Conservation (phyloP, 2,329 filamentous ascomycete genomes). For the Trichoderma atrobrunneum region DNA sequence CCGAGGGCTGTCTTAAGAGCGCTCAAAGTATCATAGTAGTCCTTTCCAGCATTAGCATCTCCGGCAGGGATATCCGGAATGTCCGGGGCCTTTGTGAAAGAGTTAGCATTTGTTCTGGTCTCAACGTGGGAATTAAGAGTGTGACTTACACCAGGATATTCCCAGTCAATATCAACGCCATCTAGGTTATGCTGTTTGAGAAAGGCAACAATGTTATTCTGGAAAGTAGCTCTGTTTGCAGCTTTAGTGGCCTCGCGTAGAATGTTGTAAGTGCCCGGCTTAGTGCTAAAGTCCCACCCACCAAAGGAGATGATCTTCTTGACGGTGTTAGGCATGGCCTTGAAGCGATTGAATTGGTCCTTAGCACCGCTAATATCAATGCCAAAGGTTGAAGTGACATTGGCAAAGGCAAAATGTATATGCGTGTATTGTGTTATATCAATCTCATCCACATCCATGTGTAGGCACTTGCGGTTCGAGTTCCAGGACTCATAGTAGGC, state of each 20-base stretch:
- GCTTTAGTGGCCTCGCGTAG: conserved; percentile 31
- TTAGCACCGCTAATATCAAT: conserved; percentile 23
- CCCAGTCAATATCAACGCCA: conserved; percentile 48
- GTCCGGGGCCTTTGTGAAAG: conserved; percentile 21
- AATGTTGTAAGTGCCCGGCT: conserved; percentile 27
- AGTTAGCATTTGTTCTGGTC: background rate
- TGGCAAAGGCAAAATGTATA: conserved; percentile 35
- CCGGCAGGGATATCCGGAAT: conserved; percentile 31
- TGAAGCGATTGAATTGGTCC: conserved; percentile 33
- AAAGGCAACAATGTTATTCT: conserved; percentile 38
- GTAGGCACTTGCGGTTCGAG: conserved; percentile 28
- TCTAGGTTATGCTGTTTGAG: conserved; percentile 40
- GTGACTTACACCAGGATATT: conserved; percentile 36
- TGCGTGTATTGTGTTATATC: conserved; percentile 29
- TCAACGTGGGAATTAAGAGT: background rate
- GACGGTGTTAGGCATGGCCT: conserved; percentile 26
- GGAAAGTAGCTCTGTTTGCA: conserved; percentile 38
- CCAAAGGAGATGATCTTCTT: conserved; percentile 38
- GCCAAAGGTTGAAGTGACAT: conserved; percentile 23
- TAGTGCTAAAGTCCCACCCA: conserved; percentile 35
- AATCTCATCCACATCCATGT: conserved; percentile 31
- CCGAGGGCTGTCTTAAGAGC: background rate
- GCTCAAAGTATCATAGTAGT: background rate
- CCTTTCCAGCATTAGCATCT: background rate
- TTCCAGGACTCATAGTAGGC: conserved; percentile 37